Percentiles rank a stretch among this genome's conserved stretches.
These are phyloP conservation scores for Diaporthe citri DNA, from an alignment of 2,329 filamentous ascomycete species.

Conservation along the genomic window DNA sequence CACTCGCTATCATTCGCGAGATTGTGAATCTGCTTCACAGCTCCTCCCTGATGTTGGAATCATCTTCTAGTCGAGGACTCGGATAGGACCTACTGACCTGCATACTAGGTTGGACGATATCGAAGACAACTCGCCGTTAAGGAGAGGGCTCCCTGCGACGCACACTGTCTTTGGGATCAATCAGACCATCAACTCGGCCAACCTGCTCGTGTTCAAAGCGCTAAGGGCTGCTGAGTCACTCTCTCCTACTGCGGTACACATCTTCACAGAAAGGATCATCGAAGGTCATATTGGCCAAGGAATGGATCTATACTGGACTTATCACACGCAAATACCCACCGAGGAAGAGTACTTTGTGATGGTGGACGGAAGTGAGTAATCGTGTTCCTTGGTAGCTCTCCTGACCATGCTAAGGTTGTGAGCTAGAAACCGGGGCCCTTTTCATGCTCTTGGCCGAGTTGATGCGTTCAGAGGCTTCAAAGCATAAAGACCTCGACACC, in stretches of 20 bases:
- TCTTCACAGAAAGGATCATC: background rate
- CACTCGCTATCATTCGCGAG: background rate
- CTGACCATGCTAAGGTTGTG: background rate
- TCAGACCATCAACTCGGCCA: constrained; percentile 10
- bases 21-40: background rate
- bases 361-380: constrained; percentile 39
- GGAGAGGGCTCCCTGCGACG: background rate
- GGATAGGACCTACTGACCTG: background rate
- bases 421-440: constrained; percentile 39
- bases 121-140: background rate
- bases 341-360: constrained; percentile 45
- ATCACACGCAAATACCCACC: constrained; percentile 36
- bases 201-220: background rate
- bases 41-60: background rate
- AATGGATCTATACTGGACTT: constrained; percentile 45
- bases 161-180: constrained; percentile 2
- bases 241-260: constrained; percentile 42
- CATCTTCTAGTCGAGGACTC: background rate
- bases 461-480: constrained; percentile 27
- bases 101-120: constrained; percentile 8
- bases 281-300: constrained; percentile 43
- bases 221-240: background rate
- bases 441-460: constrained; percentile 41
- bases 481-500: background rate
- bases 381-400: background rate